Conservation (phyloP, 139 green algal genomes). For the Haematococcus lacustris region DNA sequence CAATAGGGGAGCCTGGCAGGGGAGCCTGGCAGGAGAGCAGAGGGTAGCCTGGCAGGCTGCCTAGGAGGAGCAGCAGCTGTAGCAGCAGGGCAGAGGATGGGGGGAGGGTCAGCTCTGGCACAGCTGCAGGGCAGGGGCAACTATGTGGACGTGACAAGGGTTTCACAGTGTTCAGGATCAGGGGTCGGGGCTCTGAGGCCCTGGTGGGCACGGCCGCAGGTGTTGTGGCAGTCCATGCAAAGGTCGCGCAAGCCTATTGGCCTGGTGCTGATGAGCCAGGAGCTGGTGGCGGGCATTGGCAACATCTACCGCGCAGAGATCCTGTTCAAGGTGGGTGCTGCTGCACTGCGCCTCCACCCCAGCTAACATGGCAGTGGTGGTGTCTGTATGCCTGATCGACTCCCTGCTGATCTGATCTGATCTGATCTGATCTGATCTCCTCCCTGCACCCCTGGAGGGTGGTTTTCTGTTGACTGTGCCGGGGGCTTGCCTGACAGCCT, state of each 20-base stretch:
- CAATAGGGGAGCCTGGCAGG: too few species aligned
- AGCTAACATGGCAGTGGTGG: slow-evolving; percentile 9
- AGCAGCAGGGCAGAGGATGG: not conserved
- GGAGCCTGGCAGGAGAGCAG: too few species aligned
- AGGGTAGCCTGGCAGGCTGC: not conserved
- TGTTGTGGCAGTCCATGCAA: slow-evolving; percentile 36
- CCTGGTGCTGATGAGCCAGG: slow-evolving; percentile 78
- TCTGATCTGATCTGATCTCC: not conserved
- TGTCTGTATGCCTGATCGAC: not conserved
- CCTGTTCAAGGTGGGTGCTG: slow-evolving; percentile 62
- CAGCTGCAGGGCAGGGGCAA: not conserved
- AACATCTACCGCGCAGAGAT: slow-evolving; percentile 90
- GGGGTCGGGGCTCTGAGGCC: not conserved
- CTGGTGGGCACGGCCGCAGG: not conserved
- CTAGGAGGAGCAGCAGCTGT: too few species aligned
- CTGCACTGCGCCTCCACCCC: too few species aligned
- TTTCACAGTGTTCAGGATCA: not conserved
- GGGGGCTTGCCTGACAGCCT: not conserved
- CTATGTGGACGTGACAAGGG: not conserved
- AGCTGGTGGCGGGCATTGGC: slow-evolving; percentile 63
- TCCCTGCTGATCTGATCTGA: not conserved
- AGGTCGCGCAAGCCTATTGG: slow-evolving; percentile 62
- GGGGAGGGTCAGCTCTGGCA: not conserved
- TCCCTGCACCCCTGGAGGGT: not conserved
- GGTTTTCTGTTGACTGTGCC: not conserved